Evolutionary conservation across 345 rosid species (phyloP).

Genomic region (Salix caprea): DNA sequence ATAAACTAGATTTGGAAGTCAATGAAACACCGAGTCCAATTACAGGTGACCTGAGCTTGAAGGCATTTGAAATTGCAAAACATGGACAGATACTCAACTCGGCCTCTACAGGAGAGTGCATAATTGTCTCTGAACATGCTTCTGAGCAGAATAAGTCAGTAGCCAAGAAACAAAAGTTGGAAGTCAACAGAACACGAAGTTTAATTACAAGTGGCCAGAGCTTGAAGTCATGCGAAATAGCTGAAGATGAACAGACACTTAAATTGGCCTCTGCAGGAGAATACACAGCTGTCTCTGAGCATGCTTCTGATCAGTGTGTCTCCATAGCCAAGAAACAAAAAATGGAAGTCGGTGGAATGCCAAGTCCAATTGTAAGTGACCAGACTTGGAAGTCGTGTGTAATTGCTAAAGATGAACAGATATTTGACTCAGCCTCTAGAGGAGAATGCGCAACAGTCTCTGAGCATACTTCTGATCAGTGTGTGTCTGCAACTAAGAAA

Average conservation of each 20-base stretch:
- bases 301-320: conserved; percentile 12
- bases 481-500: conserved; percentile 9
- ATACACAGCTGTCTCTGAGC: conserved; percentile 9
- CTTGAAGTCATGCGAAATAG: conserved; percentile 16
- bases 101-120: conserved; percentile 20
- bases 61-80: conserved; percentile 14
- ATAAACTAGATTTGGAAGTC: conserved; percentile 28
- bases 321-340: conserved; percentile 3
- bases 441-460: conserved; percentile 17
- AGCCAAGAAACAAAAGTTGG: neutral
- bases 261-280: conserved; percentile 22
- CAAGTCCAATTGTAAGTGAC: conserved; percentile 6
- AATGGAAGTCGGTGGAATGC: conserved; percentile 10
- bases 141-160: conserved; percentile 18
- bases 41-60: conserved; percentile 19
- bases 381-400: conserved; percentile 21
- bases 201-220: conserved; percentile 14
- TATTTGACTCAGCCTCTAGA: conserved; percentile 16
- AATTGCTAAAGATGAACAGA: conserved; percentile 22
- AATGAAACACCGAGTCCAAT: conserved; percentile 14
- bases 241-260: conserved; percentile 21
- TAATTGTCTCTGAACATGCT: conserved; percentile 3
- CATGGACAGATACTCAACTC: conserved; percentile 25
- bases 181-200: conserved; percentile 10
- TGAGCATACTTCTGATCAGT: conserved; percentile 14